phyloP scores from a whole-genome alignment of 2,329 filamentous ascomycete genomes.

The Tolypocladium paradoxum region DNA sequence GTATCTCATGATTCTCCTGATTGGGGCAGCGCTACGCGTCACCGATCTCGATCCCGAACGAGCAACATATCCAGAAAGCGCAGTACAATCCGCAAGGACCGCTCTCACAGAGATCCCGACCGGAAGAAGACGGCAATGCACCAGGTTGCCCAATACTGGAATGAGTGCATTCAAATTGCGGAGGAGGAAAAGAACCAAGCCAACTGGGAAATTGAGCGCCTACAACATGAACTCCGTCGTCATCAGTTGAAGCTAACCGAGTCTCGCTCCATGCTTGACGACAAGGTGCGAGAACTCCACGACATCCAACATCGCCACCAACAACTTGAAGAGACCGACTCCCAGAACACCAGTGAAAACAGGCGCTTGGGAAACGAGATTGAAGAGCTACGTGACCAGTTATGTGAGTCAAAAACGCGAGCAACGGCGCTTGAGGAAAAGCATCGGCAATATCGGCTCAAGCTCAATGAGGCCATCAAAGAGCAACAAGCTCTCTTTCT shows the following conservation, averaged over 20 bases:
- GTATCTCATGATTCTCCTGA: not conserved
- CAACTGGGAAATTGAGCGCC: slow-evolving; percentile 13
- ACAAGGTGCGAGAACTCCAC: slow-evolving; percentile 15
- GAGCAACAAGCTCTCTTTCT: slow-evolving; percentile 36
- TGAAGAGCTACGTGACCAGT: slow-evolving; percentile 12
- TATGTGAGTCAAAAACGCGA: slow-evolving; percentile 13
- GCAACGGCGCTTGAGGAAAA: slow-evolving; percentile 19
- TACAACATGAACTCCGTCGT: slow-evolving; percentile 12
- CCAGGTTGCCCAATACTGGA: slow-evolving; percentile 21
- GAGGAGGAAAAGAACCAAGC: slow-evolving; percentile 18
- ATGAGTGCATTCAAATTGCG: slow-evolving; percentile 20
- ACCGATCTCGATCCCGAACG: slow-evolving; percentile 15
- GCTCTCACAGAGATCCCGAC: slow-evolving; percentile 7
- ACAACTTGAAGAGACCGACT: slow-evolving; percentile 12
- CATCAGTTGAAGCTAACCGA: slow-evolving; percentile 10
- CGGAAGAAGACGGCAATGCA: slow-evolving; percentile 20
- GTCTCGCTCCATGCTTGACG: slow-evolving; percentile 1
- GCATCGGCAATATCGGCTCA: slow-evolving; percentile 20
- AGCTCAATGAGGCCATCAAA: slow-evolving; percentile 32
- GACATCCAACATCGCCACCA: slow-evolving; percentile 12
- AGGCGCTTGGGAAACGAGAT: slow-evolving; percentile 16
- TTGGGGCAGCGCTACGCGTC: not conserved
- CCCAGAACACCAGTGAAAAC: slow-evolving; percentile 13
- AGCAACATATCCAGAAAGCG: slow-evolving; percentile 24
- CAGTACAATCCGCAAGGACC: slow-evolving; percentile 7